Percentiles rank a stretch among this genome's conserved stretches.
Evolutionary conservation across 1,284 basidiomycete species (phyloP).

Genomic region (Pseudozyma pruni): DNA sequence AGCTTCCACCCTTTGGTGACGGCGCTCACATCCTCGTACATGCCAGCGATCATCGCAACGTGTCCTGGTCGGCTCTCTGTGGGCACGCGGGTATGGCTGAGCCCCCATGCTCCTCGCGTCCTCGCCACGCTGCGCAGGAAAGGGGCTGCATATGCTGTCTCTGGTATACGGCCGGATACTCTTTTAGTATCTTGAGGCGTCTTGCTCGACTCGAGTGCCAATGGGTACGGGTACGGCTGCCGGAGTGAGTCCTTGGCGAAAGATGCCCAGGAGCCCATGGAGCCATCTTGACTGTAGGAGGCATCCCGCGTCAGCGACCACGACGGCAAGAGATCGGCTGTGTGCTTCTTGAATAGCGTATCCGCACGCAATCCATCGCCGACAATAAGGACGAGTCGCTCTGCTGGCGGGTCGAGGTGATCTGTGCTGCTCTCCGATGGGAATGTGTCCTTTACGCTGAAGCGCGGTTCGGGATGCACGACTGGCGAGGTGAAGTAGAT

Average conservation of each 20-base stretch:
- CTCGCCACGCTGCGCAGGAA: conserved; percentile 77
- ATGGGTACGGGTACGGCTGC: conserved; percentile 26
- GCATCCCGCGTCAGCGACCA: conserved; percentile 40
- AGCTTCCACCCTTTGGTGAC: conserved; percentile 90
- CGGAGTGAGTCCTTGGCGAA: conserved; percentile 29
- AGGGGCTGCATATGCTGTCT: conserved; percentile 73
- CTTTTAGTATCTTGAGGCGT: not conserved
- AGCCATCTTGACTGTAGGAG: conserved; percentile 4
- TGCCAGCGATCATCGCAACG: conserved; percentile 88
- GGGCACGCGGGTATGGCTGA: conserved; percentile 87
- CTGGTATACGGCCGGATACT: not conserved
- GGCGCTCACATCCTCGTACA: conserved; percentile 92
- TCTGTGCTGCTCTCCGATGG: not conserved
- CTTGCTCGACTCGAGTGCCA: conserved; percentile 20
- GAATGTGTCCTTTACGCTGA: conserved; percentile 30
- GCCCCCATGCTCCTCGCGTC: conserved; percentile 78
- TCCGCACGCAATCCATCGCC: conserved; percentile 82
- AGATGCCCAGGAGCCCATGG: conserved; percentile 20
- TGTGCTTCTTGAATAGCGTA: conserved; percentile 74
- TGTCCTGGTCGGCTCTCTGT: conserved; percentile 88
- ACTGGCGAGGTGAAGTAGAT: conserved; percentile 80
- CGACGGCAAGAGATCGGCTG: conserved; percentile 12
- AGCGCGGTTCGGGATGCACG: conserved; percentile 60
- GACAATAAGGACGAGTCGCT: conserved; percentile 82
- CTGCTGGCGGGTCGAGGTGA: conserved; percentile 71